Base-by-base conservation (phyloP, 208 protist genomes). In the Acanthamoeba healyi region DNA sequence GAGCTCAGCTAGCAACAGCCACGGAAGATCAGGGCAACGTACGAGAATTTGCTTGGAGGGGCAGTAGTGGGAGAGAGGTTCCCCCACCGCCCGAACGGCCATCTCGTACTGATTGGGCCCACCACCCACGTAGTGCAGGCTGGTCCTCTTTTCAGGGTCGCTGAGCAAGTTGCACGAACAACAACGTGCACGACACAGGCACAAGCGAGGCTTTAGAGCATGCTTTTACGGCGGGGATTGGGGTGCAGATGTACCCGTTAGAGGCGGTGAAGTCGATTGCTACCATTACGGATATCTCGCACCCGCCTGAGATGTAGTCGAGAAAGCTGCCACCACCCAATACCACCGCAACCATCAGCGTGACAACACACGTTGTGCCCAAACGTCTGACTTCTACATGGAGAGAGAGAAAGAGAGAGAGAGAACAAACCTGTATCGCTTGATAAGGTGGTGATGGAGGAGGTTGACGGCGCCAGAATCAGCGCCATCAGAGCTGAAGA, bases 231-330 rank as follows among this genome's bases (percentile, higher is more conserved):
- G 15, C 17, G 24, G 49, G 32, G 24, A 24, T 61, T 1, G 40
- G 7, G 1, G 17, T 22, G 29, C 0, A 24, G 70, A 24, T 40
- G 32, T 88, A 44, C 51, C 70, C 79, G 82, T 97, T 97, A 24
- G 88, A 95, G 42, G 63, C 96, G 1, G 96, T 97, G 42, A 95
- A 97, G 87, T 97, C 96, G 40, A 97, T 97, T 61, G 82, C 96
- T 22, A 95, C 84, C 24, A 97, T 95, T 12, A 97, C 46, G 4
- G 32, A 56, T 32, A 97, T 96, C 63, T 97, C 95, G 65, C 94
- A 96, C 51, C 96, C 96, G 61, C 95, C 96, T 0, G 63, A 46
- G 5, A 97, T 34, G 34, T 96, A 97, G 24, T 96, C 95, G 0
- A 95, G 34, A 46, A 97, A 97, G 19, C 84, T 89, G 51, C 22